These are phyloP conservation scores for Solanum stenotomum DNA, from an alignment of 257 asterid genomes.

Conservation along the genomic window DNA sequence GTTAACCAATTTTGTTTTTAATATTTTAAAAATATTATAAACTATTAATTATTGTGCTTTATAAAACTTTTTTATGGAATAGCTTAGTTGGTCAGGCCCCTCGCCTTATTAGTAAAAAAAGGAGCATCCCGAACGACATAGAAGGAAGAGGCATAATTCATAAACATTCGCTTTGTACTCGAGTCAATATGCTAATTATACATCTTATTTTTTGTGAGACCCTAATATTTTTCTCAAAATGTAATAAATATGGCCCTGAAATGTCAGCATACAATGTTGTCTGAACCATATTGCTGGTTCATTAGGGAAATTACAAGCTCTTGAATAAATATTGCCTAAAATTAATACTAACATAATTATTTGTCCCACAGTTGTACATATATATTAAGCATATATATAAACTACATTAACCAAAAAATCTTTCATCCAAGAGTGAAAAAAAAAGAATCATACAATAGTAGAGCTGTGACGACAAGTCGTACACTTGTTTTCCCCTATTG, in stretches of 20 bases:
- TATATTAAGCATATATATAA: not conserved
- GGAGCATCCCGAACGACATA: not conserved
- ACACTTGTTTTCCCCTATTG: not conserved
- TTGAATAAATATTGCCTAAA: not conserved
- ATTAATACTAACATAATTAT: conserved; percentile 7
- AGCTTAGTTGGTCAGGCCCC: no score
- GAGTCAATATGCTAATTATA: not conserved
- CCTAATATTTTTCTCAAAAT: not conserved
- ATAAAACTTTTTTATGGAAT: no score
- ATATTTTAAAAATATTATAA: no score
- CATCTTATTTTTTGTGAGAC: not conserved
- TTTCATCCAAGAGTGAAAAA: not conserved
- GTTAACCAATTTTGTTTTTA: not conserved
- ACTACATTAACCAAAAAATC: conserved; percentile 18
- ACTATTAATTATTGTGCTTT: no score
- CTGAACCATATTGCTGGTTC: conserved; percentile 7
- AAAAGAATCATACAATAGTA: not conserved
- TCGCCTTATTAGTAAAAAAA: no score
- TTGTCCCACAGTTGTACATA: not conserved
- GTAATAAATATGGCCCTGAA: not conserved
- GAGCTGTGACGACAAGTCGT: not conserved
- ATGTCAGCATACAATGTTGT: conserved; percentile 7
- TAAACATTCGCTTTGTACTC: not conserved
- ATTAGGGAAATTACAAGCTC: not conserved
- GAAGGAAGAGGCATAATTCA: not conserved